Conservation (phyloP, 1,139 yeast species). For the Debaryomyces udenii region DNA sequence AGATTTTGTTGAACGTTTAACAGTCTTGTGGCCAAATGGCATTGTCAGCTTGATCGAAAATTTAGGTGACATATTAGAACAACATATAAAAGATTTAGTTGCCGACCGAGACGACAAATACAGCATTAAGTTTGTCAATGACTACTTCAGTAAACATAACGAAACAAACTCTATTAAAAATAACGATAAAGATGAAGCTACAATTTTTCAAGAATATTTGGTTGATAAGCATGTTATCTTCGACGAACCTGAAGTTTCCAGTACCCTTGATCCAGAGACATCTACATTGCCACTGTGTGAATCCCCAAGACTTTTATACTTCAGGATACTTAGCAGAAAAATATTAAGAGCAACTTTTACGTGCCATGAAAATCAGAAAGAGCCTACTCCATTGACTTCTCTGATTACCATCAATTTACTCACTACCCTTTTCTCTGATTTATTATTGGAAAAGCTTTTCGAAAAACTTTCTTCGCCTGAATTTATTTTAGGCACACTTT, state of each 20-base stretch:
- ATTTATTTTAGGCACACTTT: constrained; percentile 25
- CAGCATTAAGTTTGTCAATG: constrained; percentile 20
- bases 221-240: constrained; percentile 23
- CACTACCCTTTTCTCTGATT: constrained; percentile 34
- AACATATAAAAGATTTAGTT: constrained; percentile 29
- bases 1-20: constrained; percentile 27
- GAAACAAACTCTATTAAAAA: constrained; percentile 15
- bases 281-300: background rate
- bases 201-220: constrained; percentile 9
- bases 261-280: background rate
- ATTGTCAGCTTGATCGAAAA: constrained; percentile 27
- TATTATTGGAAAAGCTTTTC: constrained; percentile 35
- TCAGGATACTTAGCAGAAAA: constrained; percentile 27
- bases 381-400: constrained; percentile 25
- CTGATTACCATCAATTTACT: constrained; percentile 34
- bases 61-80: constrained; percentile 26
- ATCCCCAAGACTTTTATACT: constrained; percentile 22
- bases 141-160: constrained; percentile 11
- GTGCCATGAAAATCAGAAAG: constrained; percentile 3
- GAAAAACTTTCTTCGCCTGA: constrained; percentile 33
- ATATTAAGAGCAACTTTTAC: constrained; percentile 26
- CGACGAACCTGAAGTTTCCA: constrained; percentile 7
- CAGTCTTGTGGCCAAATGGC: constrained; percentile 18
- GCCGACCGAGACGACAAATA: constrained; percentile 16
- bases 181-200: constrained; percentile 5